Evolutionary conservation across 169 alveolate genomes (phyloP), one percentile per base, ranked within the genome.

Genomic region (Eimeria necatrix): DNA sequence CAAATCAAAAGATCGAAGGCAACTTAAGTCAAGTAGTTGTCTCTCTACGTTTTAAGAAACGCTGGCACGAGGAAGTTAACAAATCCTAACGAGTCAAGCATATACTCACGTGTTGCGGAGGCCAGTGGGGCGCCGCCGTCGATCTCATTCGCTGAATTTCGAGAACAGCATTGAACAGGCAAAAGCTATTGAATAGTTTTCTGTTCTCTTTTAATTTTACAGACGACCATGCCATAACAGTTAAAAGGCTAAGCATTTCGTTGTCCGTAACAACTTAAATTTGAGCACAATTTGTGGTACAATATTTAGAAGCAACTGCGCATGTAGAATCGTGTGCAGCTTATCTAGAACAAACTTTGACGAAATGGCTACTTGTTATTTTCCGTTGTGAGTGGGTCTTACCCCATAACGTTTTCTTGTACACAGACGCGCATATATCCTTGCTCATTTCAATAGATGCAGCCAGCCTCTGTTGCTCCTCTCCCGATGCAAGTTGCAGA

Each of bases 81-180:
- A 52, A 26, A 49, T 18, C 46, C 83, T n/a, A 32, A 2, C 53
- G 24, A 20, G 49, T 20, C 0, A 4, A 46, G 59, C 85, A 74
- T 18, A 74, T n/a, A 26, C 91, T 84, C 78, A 84, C 91, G 91
- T 53, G 91, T 84, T 10, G 24, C 12, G 46, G 76, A 84, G 8
- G 91, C 53, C 91, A 84, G 32, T 14, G 91, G 91, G 3, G 64
- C 51, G 64, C 91, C 91, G 32, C 91, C 91, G 52, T 84, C 78
- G 56, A 84, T 59, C 68, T 84, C 91, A 8, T 26, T 4, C 3
- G 91, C 91, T 84, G 59, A 56, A 59, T 8, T 24, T n/a, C 32
- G 24, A 59, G 22, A 8, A 49, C 9, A 56, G 46, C 60, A 84
- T 5, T 24, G 56, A 53, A 59, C 91, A 53, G 59, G 68, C 20